Conservation (phyloP, 345 rosid species). For the Linum tenue region DNA sequence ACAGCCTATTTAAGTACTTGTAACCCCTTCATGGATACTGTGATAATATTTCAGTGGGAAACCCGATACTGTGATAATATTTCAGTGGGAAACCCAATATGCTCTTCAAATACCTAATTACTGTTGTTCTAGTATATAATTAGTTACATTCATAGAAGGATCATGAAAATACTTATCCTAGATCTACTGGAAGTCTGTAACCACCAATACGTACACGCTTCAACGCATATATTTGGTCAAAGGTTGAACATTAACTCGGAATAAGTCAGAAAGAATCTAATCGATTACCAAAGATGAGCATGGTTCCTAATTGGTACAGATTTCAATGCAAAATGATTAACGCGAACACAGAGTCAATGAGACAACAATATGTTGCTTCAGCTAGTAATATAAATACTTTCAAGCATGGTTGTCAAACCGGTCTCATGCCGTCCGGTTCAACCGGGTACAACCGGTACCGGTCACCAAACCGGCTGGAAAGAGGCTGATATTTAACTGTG, state of each 20-base stretch:
- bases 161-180: conserved; percentile 45
- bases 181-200: conserved; percentile 82
- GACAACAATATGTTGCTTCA: not conserved
- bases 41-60: not conserved
- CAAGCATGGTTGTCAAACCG: no score
- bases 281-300: not conserved
- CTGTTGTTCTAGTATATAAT: not conserved
- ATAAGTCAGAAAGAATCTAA: no score
- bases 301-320: not conserved
- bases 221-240: conserved; percentile 58
- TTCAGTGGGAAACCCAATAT: not conserved
- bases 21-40: no score
- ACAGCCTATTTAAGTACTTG: not conserved
- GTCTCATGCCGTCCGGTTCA: no score
- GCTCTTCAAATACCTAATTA: not conserved
- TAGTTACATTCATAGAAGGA: not conserved
- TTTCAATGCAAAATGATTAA: conserved; percentile 6
- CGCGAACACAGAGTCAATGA: not conserved
- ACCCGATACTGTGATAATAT: no score
- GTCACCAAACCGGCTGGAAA: no score
- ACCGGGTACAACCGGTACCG: no score
- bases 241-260: not conserved
- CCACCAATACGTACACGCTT: conserved; percentile 86
- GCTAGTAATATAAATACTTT: conserved; percentile 5
- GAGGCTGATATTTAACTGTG: no score